A percentile compares a stretch with the other conserved stretches of the same genome.
Conservation (phyloP, 2,329 filamentous ascomycete species). For the Cladosporium halotolerans region DNA sequence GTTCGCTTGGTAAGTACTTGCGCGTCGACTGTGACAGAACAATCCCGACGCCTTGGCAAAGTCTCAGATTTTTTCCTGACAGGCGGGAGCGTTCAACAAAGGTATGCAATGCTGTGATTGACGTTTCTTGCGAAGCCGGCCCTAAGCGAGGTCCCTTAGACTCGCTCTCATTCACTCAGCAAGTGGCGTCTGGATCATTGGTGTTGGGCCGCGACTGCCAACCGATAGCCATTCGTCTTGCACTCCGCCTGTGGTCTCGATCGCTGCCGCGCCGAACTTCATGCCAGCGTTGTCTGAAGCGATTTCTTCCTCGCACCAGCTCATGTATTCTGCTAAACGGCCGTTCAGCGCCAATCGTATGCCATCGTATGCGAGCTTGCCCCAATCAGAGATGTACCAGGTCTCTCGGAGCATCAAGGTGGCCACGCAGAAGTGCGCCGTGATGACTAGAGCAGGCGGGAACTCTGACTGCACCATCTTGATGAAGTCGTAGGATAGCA, state of each 20-base stretch:
- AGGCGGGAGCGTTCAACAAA: too few species aligned
- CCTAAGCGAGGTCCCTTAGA: background rate
- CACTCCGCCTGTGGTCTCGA: conserved; percentile 1
- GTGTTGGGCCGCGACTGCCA: background rate
- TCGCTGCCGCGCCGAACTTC: conserved; percentile 1
- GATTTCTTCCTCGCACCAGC: conserved; percentile 8
- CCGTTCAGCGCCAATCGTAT: conserved; percentile 10
- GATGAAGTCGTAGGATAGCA: conserved; percentile 14
- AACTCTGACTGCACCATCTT: conserved; percentile 15
- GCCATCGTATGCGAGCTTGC: conserved; percentile 18
- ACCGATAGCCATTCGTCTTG: background rate
- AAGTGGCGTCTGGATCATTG: conserved; percentile 7
- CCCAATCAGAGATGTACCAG: conserved; percentile 21
- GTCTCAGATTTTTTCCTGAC: too few species aligned
- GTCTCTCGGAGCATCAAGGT: conserved; percentile 12
- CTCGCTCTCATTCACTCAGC: background rate
- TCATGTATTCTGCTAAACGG: background rate
- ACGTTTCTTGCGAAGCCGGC: too few species aligned
- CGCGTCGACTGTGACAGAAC: too few species aligned
- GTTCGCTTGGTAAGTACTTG: too few species aligned
- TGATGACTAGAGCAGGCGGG: conserved; percentile 19
- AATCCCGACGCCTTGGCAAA: too few species aligned
- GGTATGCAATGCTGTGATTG: too few species aligned
- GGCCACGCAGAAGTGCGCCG: conserved; percentile 21
- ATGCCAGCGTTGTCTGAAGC: conserved; percentile 8